Percentiles rank a stretch among this genome's conserved stretches.
These are phyloP conservation scores for Graphium sp. DNA, from an alignment of 2,329 filamentous ascomycete species.

Conservation along the genomic window DNA sequence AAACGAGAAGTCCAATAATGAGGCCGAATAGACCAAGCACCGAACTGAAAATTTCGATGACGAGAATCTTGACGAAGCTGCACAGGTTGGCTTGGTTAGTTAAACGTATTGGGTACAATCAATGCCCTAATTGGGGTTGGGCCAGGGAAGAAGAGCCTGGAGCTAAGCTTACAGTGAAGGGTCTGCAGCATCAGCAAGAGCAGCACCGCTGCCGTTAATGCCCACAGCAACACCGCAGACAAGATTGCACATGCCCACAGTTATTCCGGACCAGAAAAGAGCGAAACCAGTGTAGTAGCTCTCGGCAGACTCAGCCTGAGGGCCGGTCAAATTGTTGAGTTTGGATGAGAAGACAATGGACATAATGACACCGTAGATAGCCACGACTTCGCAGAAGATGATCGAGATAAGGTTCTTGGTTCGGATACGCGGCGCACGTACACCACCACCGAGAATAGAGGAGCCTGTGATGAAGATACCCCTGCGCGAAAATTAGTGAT, in stretches of 20 bases:
- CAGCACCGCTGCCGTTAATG: conserved; percentile 95
- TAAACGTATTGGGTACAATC: too few relatives aligned
- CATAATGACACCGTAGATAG: conserved; percentile 99
- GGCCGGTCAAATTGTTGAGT: conserved; percentile 47
- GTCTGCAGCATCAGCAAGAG: conserved; percentile 89
- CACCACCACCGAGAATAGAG: conserved; percentile 91
- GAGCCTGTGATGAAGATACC: conserved; percentile 98
- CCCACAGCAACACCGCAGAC: conserved; percentile 93
- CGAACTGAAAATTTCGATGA: conserved; percentile 98
- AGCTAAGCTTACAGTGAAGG: conserved; percentile 54
- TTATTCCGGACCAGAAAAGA: conserved; percentile 88
- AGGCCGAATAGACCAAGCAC: conserved; percentile 92
- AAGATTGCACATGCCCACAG: conserved; percentile 89
- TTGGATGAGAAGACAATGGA: conserved; percentile 95
- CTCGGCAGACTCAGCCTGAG: conserved; percentile 52
- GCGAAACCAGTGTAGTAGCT: conserved; percentile 93
- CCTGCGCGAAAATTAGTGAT: conserved; percentile 42
- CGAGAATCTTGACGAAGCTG: conserved; percentile 96
- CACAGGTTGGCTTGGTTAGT: not conserved
- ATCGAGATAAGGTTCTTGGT: conserved; percentile 99
- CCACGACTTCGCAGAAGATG: conserved; percentile 99
- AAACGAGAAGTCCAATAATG: conserved; percentile 82
- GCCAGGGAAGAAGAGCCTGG: conserved; percentile 1
- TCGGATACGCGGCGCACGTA: conserved; percentile 90
- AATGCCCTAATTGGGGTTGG: too few relatives aligned